Evolutionary conservation across 2,329 filamentous ascomycete species (phyloP), one percentile per base, ranked within the genome.

Genomic region (Chaetomiaceae sp.): DNA sequence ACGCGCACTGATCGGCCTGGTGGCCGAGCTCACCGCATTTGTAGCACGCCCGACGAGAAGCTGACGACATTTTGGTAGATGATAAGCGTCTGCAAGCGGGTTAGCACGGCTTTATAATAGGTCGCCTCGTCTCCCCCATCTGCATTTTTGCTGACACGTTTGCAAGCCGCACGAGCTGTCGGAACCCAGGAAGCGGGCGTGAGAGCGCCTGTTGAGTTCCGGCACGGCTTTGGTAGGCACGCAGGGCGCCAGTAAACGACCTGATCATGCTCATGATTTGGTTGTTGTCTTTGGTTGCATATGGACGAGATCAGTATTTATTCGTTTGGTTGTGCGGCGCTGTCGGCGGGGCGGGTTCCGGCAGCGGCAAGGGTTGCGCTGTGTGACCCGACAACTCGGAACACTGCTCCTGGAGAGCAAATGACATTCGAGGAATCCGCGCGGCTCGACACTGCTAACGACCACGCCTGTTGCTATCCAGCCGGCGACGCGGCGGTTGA

Each of bases 1-100:
- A 96, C 58, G 92, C 94, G 87, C 94, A 99, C 64, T 96, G 91
- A 81, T 97, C 91, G 69, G 77, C 78, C 62, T 82, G 85, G 71
- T 90, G 87, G 71, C 87, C 87, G 71, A 90, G 86, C 67, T 90
- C 90, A 76, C 87, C 87, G 75, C 82, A 86, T 73, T 86, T 89
- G 79, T 89, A 89, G 80, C 87, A 91, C 65, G 87, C 87, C 74
- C 87, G 86, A 73, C 87, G 86, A 69, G 86, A 89, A 65, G 90
- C 80, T 57, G 85, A 87, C 75, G 87, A 87, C 87, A 90, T 91
- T 64, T 67, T 57, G 49, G 25, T 5, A 27, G 14, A 40, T 29
- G 23, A 18, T 45, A 37, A 13, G 16, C 9, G n/a, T 47, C 53
- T 54, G 45, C 27, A 20, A 36, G 42, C 27, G 18, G 8, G 46